Conservation (phyloP, 306 rosid species). For the Hippophae rhamnoides region DNA sequence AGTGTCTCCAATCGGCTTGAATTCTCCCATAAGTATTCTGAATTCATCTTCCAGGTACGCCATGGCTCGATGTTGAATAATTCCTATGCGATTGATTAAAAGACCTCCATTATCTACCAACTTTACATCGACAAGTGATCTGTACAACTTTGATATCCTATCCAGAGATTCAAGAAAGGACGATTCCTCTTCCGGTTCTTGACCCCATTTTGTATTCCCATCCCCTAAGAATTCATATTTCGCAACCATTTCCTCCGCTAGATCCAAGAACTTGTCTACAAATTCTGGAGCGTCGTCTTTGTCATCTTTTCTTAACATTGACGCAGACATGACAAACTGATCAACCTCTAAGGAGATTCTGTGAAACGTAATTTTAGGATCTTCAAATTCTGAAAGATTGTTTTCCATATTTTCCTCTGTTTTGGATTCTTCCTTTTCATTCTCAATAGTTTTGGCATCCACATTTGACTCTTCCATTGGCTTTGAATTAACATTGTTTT, state of each 20-base stretch:
- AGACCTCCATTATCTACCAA: conserved; percentile 13
- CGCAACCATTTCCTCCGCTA: conserved; percentile 33
- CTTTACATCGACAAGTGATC: conserved; percentile 12
- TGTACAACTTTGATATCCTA: conserved; percentile 37
- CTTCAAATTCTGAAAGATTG: conserved; percentile 11
- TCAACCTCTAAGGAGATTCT: conserved; percentile 32
- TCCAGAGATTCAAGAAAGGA: conserved; percentile 1
- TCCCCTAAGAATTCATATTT: conserved; percentile 13
- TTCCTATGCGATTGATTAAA: conserved; percentile 38
- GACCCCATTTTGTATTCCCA: conserved; percentile 29
- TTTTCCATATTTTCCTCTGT: background rate
- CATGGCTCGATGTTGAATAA: conserved; percentile 42
- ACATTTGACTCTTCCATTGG: background rate
- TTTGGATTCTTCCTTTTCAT: background rate
- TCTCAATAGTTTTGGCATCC: background rate
- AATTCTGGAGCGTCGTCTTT: conserved; percentile 29
- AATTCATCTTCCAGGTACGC: conserved; percentile 61
- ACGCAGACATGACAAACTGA: conserved; percentile 15
- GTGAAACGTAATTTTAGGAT: conserved; percentile 21
- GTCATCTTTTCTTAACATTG: background rate
- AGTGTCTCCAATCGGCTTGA: background rate
- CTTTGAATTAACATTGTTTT: conserved; percentile 3
- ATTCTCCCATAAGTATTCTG: conserved; percentile 46
- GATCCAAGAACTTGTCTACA: conserved; percentile 31
- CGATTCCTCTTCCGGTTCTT: conserved; percentile 28